phyloP scores from a whole-genome alignment of 208 protist genomes.

The Acanthamoeba pearcei region DNA sequence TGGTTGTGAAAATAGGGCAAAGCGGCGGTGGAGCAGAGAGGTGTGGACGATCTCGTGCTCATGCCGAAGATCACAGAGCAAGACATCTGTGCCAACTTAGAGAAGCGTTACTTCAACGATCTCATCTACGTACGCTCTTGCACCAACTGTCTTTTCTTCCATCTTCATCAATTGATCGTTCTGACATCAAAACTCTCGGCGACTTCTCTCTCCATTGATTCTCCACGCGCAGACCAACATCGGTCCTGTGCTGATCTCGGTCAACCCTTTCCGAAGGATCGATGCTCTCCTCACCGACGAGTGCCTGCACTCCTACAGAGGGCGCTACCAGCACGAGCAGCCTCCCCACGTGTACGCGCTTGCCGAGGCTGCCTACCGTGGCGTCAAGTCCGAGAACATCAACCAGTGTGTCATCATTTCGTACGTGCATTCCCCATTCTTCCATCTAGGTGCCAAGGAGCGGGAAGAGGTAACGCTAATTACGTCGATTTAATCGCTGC shows the following conservation, averaged over 20 bases:
- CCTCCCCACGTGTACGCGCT: constrained; percentile 96
- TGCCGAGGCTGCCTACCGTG: constrained; percentile 95
- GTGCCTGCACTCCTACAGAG: constrained; percentile 84
- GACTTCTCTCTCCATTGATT: constrained; percentile 82
- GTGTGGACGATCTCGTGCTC: constrained; percentile 95
- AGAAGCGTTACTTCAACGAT: constrained; percentile 86
- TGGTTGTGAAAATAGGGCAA: constrained; percentile 15
- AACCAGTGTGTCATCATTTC: constrained; percentile 96
- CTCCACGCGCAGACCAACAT: constrained; percentile 90
- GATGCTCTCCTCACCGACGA: constrained; percentile 88
- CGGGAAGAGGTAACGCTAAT: no score
- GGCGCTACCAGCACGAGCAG: constrained; percentile 86
- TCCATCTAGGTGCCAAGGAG: background rate
- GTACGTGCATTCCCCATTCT: background rate
- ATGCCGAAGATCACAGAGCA: constrained; percentile 93
- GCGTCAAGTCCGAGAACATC: constrained; percentile 88
- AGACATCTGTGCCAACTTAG: constrained; percentile 93
- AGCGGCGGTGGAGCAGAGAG: constrained; percentile 73
- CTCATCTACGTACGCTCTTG: constrained; percentile 81
- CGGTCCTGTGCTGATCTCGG: constrained; percentile 94
- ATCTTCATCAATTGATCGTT: background rate
- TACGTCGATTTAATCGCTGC: background rate
- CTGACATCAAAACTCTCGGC: background rate
- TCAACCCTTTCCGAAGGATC: constrained; percentile 90
- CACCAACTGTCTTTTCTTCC: background rate